Evolutionary conservation across 163 green algal species (phyloP).

Genomic region (Scenedesmus sp.): DNA sequence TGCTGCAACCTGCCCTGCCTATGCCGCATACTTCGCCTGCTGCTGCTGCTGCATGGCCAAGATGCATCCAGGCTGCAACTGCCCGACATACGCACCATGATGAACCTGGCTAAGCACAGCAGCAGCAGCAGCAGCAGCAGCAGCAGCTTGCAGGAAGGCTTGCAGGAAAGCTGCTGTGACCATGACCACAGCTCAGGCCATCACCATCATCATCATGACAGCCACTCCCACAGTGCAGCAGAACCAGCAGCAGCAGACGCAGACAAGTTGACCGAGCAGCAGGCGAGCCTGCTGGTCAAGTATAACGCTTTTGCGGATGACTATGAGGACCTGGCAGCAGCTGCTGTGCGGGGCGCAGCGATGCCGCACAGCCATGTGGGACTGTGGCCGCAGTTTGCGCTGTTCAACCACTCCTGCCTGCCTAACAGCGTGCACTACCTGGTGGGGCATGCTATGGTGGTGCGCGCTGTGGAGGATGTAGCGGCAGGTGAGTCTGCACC

Average conservation of each 20-base stretch:
- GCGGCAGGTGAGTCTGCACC: background rate
- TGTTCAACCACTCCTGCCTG: slow-evolving; percentile 63
- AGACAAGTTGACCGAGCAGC: background rate
- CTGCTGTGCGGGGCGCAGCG: slow-evolving; percentile 12
- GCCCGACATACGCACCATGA: background rate
- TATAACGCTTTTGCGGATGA: slow-evolving; percentile 62
- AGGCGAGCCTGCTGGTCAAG: background rate
- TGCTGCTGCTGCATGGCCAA: slow-evolving; percentile 6
- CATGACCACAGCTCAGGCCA: background rate
- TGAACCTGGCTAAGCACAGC: background rate
- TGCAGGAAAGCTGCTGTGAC: background rate
- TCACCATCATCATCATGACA: background rate
- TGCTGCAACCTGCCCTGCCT: background rate
- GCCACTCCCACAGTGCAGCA: background rate
- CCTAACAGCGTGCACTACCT: slow-evolving; percentile 63
- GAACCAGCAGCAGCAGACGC: background rate
- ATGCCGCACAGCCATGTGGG: slow-evolving; percentile 55
- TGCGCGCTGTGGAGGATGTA: slow-evolving; percentile 54
- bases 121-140: slow-evolving; percentile 15
- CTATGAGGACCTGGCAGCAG: slow-evolving; percentile 56
- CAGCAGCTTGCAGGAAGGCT: background rate
- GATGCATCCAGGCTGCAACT: slow-evolving; percentile 12
- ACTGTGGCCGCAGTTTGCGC: slow-evolving; percentile 60
- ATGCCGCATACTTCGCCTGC: background rate
- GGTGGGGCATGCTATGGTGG: slow-evolving; percentile 56